Base-by-base conservation (phyloP, 768 basidiomycete species). In the Brasilioporus rufonigricans region DNA sequence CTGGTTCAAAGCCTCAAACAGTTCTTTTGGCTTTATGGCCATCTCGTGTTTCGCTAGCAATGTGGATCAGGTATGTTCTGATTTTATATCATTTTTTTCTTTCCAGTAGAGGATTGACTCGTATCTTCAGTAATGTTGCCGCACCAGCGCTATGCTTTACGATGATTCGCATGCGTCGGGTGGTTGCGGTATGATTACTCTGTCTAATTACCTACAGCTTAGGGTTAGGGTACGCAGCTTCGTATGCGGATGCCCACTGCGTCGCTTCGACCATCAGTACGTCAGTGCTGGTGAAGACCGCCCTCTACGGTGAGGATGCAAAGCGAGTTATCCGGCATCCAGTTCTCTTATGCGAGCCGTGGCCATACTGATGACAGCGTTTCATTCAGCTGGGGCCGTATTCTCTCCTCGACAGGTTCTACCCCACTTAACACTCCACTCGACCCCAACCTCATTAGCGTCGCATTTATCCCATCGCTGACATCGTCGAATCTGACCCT, bases 301-400 rank as follows among this genome's bases (percentile, higher is more conserved):
- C 97, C 0, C 77, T 99, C 2, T 97, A 93, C 62, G 96, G 97
- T 23, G 90, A 98, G 74, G 96, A 98, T 67, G 93, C 93, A 19
- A 95, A 95, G 90, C 91, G 69, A 14, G 14, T 54, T 21, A 18
- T 2, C n/a, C 38, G n/a, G n/a, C n/a, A n/a, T n/a, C n/a, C n/a
- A n/a, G n/a, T n/a, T 43, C 19, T 3, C 26, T 14, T 19, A n/a
- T 48, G 24, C 56, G 6, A 43, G 13, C 13, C 12, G n/a, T n/a
- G n/a, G n/a, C n/a, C n/a, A n/a, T n/a, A 19, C 43, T 59, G 26
- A 57, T 23, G 24, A 45, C 21, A 7, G 18, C 26, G 1, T 26
- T n/a, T 19, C 27, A 19, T 46, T 12, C 47, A 96, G 93, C 73
- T 99, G 96, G 96, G 96, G 97, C 36, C 90, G 96, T 29, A 87